Conservation (phyloP, 768 basidiomycete genomes). For the Tubosaeta sp. region DNA sequence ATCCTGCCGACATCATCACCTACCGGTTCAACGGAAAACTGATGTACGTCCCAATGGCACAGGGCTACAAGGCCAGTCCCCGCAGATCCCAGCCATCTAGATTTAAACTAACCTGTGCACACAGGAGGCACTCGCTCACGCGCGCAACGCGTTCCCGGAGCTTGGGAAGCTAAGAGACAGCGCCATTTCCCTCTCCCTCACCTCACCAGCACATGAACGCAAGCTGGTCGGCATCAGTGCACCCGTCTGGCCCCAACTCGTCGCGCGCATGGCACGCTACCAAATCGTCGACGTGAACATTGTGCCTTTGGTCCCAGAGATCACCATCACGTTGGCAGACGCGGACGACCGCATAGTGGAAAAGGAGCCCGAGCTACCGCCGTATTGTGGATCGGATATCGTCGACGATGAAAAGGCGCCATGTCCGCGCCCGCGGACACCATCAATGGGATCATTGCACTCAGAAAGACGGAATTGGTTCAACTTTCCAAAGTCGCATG, state of each 20-base stretch:
- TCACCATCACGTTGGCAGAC: slow-evolving; percentile 23
- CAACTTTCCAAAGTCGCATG: slow-evolving; percentile 6
- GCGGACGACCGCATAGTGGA: slow-evolving; percentile 8
- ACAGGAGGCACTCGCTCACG: slow-evolving; percentile 49
- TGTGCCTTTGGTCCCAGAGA: slow-evolving; percentile 26
- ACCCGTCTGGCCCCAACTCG: slow-evolving; percentile 45
- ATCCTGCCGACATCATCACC: slow-evolving; percentile 40
- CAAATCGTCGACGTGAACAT: slow-evolving; percentile 45
- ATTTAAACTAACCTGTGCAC: not conserved
- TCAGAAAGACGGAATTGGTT: slow-evolving; percentile 12
- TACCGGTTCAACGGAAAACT: slow-evolving; percentile 42
- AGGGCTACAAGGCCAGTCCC: slow-evolving; percentile 40
- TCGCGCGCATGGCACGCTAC: slow-evolving; percentile 38
- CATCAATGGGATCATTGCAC: not conserved
- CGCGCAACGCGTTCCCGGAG: slow-evolving; percentile 45
- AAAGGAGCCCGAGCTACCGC: slow-evolving; percentile 32
- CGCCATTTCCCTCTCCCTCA: slow-evolving; percentile 43
- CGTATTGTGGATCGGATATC: slow-evolving; percentile 25
- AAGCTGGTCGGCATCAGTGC: slow-evolving; percentile 47
- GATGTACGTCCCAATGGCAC: slow-evolving; percentile 49
- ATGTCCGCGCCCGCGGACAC: not conserved
- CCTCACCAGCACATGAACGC: slow-evolving; percentile 29
- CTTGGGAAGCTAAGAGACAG: slow-evolving; percentile 36
- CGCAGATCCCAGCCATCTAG: not conserved
- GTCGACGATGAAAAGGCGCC: slow-evolving; percentile 16